Evolutionary conservation across 2,329 filamentous ascomycete genomes (phyloP).

Genomic region (Penicillium sp.): DNA sequence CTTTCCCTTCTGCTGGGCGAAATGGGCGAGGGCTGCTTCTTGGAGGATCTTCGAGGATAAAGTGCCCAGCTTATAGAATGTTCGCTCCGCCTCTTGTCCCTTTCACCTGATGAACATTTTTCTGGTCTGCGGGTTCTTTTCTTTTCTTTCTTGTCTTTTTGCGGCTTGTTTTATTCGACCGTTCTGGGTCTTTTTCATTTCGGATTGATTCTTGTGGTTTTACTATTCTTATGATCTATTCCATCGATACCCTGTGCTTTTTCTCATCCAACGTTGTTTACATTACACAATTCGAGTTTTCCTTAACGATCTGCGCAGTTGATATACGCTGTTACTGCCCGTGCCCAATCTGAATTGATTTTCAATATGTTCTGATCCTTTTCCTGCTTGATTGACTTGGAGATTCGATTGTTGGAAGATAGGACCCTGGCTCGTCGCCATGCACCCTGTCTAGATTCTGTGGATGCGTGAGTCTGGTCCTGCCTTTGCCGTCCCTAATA

Average conservation of each 20-base stretch:
- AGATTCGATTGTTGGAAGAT: too few species aligned
- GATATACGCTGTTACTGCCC: too few species aligned
- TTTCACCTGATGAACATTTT: not conserved
- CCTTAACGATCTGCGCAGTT: too few species aligned
- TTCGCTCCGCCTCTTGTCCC: constrained; percentile 3
- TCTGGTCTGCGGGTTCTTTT: constrained; percentile 1
- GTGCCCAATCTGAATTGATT: too few species aligned
- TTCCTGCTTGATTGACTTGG: too few species aligned
- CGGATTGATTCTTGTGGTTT: constrained; percentile 13
- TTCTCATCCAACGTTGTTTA: too few species aligned
- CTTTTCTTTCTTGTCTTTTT: constrained; percentile 2
- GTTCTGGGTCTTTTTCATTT: constrained; percentile 8
- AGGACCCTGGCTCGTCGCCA: too few species aligned
- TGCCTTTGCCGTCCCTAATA: too few species aligned
- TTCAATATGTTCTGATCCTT: too few species aligned
- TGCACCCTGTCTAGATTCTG: too few species aligned
- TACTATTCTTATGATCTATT: constrained; percentile 22
- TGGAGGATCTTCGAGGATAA: not conserved
- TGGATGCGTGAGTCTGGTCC: too few species aligned
- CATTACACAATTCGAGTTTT: too few species aligned
- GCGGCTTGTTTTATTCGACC: not conserved
- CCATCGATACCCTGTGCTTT: constrained; percentile 36
- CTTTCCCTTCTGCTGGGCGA: not conserved
- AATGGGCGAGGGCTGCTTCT: constrained; percentile 1
- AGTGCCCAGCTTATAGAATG: constrained; percentile 2